Conservation (phyloP, 2,329 filamentous ascomycete species). For the Grosmannia huntii region DNA sequence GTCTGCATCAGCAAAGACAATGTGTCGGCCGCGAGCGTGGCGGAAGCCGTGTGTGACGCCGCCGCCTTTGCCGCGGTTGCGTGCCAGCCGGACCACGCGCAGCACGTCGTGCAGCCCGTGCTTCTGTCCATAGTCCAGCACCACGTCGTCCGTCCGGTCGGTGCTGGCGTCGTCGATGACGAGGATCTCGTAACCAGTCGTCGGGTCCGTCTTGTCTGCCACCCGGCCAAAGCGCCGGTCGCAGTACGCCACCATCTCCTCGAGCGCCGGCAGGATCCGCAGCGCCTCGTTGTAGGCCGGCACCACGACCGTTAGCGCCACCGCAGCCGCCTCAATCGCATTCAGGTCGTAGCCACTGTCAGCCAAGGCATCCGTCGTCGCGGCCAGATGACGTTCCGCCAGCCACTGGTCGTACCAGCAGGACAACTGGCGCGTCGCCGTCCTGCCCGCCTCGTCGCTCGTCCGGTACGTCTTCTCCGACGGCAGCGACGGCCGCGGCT, state of each 20-base stretch:
- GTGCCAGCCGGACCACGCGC: slow-evolving; percentile 62
- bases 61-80: slow-evolving; percentile 89
- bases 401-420: slow-evolving; percentile 80
- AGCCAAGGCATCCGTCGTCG: not conserved
- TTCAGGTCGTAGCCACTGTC: slow-evolving; percentile 31
- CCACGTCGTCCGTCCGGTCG: slow-evolving; percentile 69
- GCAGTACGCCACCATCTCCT: slow-evolving; percentile 81
- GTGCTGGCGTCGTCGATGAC: slow-evolving; percentile 82
- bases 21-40: slow-evolving; percentile 78
- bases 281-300: slow-evolving; percentile 92
- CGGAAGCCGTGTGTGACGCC: slow-evolving; percentile 91
- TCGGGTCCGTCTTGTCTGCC: too few relatives aligned
- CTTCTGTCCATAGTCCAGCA: slow-evolving; percentile 64
- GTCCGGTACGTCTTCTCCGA: slow-evolving; percentile 83
- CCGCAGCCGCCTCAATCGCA: slow-evolving; percentile 57
- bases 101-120: slow-evolving; percentile 67
- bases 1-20: slow-evolving; percentile 90
- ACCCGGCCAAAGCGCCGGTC: slow-evolving; percentile 58
- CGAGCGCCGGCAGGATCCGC: slow-evolving; percentile 69
- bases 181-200: slow-evolving; percentile 75
- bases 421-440: slow-evolving; percentile 44
- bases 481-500: slow-evolving; percentile 57
- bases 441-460: slow-evolving; percentile 48
- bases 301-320: slow-evolving; percentile 86
- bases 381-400: slow-evolving; percentile 40